These are phyloP conservation scores for Colletotrichum sansevieriae DNA, from an alignment of 2,329 filamentous ascomycete genomes.

Conservation along the genomic window DNA sequence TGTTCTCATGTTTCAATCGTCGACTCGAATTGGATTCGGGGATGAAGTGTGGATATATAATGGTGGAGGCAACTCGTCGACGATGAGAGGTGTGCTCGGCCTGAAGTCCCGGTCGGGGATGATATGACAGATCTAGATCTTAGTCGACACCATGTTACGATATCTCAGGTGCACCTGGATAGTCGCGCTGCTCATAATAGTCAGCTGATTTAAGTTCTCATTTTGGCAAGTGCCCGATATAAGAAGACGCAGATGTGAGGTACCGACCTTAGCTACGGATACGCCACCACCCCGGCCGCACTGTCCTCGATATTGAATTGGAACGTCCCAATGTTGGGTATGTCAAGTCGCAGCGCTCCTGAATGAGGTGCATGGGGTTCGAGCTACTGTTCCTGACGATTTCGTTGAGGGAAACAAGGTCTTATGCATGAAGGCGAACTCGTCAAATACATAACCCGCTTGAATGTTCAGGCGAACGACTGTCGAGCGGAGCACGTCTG, in stretches of 20 bases:
- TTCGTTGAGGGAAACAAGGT: conserved; percentile 25
- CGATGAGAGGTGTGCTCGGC: conserved; percentile 36
- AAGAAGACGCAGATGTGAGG: conserved; percentile 30
- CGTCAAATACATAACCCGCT: conserved; percentile 37
- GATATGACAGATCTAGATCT: conserved; percentile 21
- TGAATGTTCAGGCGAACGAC: conserved; percentile 6
- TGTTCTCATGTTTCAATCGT: conserved; percentile 41
- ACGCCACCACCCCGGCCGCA: conserved; percentile 36
- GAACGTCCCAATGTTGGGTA: conserved; percentile 21
- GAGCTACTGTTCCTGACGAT: conserved; percentile 31
- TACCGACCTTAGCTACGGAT: conserved; percentile 37
- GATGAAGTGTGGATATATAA: conserved; percentile 35
- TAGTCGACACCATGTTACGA: conserved; percentile 36
- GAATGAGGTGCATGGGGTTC: conserved; percentile 23
- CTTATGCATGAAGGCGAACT: conserved; percentile 25
- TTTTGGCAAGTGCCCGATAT: conserved; percentile 19
- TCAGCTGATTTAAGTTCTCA: conserved; percentile 31
- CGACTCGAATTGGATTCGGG: conserved; percentile 26
- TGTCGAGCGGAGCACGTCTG: not conserved
- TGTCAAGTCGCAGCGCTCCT: conserved; percentile 10
- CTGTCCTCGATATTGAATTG: conserved; percentile 27
- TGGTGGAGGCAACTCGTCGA: conserved; percentile 25
- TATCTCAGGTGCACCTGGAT: conserved; percentile 24
- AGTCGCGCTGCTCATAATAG: conserved; percentile 15
- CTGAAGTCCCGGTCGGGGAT: conserved; percentile 29